Evolutionary conservation across 164 flowering plant species (phyloP).

Genomic region (Malania oleifera): DNA sequence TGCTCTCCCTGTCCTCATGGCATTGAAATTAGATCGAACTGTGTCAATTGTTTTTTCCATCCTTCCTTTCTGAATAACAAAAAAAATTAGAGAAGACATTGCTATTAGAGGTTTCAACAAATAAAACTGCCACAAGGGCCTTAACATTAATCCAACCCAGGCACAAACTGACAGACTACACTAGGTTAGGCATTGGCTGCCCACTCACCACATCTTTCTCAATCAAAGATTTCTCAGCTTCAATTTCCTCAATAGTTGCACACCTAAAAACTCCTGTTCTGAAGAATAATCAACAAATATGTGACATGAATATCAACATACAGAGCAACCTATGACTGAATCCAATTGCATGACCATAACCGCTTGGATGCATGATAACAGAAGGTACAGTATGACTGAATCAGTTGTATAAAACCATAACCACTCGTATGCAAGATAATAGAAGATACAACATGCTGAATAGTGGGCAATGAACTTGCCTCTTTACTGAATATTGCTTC

Average conservation of each 20-base stretch:
- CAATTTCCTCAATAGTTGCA: slow-evolving; percentile 88
- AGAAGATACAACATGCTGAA: not conserved
- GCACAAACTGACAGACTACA: not conserved
- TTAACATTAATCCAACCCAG: not conserved
- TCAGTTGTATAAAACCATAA: no score
- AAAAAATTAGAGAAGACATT: not conserved
- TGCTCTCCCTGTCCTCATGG: slow-evolving; percentile 86
- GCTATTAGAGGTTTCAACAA: not conserved
- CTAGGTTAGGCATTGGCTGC: no score
- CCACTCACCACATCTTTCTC: slow-evolving; percentile 81
- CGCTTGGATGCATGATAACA: no score
- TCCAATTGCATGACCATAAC: not conserved
- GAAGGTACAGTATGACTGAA: not conserved
- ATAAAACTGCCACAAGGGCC: not conserved
- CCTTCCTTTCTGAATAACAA: slow-evolving; percentile 54
- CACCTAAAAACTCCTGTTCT: slow-evolving; percentile 56
- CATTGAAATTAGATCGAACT: slow-evolving; percentile 60
- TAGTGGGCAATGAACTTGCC: slow-evolving; percentile 23
- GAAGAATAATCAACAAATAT: slow-evolving; percentile 16
- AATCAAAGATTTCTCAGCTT: slow-evolving; percentile 71
- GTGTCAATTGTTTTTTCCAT: slow-evolving; percentile 89
- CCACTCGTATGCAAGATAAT: no score
- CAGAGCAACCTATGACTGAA: not conserved
- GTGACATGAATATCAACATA: not conserved
- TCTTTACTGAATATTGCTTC: slow-evolving; percentile 22